These are phyloP conservation scores for Hevea brasiliensis DNA, from an alignment of 345 rosid species.

Conservation along the genomic window DNA sequence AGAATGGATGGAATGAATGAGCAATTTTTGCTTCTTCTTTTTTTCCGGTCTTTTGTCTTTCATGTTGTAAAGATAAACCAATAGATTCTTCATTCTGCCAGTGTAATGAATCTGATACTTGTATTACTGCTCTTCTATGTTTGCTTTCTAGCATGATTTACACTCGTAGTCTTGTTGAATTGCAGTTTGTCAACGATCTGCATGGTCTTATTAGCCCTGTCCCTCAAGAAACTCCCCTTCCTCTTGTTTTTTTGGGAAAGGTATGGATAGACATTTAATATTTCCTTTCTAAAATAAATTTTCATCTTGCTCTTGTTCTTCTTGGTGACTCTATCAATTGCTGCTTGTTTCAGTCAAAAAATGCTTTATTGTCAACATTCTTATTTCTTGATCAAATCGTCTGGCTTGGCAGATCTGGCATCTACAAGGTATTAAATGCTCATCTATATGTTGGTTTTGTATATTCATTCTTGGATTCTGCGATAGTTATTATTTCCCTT, in stretches of 20 bases:
- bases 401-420: constrained; percentile 93
- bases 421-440: constrained; percentile 65
- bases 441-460: background rate
- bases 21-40: background rate
- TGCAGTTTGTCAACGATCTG: constrained; percentile 93
- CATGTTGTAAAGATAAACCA: background rate
- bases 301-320: constrained; percentile 8
- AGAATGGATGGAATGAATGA: background rate
- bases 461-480: constrained; percentile 14
- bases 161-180: constrained; percentile 21
- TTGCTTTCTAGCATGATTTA: constrained; percentile 9
- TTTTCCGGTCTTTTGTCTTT: constrained; percentile 2
- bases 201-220: constrained; percentile 83
- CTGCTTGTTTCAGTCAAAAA: constrained; percentile 66
- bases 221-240: constrained; percentile 87
- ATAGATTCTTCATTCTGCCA: background rate
- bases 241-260: constrained; percentile 87
- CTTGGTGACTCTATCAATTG: constrained; percentile 9
- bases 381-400: constrained; percentile 95
- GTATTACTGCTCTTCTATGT: background rate
- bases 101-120: constrained; percentile 16
- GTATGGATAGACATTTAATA: constrained; percentile 30
- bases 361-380: constrained; percentile 84
- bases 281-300: background rate
- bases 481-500: background rate